These are phyloP conservation scores for Didymellaceae sp. DNA, from an alignment of 2,329 filamentous ascomycete genomes.

Conservation along the genomic window DNA sequence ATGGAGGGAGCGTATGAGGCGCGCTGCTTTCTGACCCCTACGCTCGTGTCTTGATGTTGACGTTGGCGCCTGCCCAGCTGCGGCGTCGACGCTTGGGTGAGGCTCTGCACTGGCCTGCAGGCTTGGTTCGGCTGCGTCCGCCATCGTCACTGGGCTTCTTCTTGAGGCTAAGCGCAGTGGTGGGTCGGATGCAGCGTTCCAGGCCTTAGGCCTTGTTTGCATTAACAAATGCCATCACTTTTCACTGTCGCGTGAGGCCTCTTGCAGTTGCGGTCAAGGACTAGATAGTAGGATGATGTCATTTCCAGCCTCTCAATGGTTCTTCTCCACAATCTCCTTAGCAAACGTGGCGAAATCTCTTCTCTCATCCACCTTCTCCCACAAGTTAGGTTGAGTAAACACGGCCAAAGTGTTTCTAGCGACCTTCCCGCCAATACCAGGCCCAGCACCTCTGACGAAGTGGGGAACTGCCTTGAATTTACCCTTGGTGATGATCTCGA, in stretches of 20 bases:
- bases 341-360: conserved; percentile 80
- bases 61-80: neutral
- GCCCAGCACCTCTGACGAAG: conserved; percentile 81
- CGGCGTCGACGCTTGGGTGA: conserved; percentile 3
- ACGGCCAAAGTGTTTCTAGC: conserved; percentile 85
- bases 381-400: conserved; percentile 95
- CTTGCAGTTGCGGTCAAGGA: conserved; percentile 12
- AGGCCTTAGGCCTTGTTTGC: conserved; percentile 6
- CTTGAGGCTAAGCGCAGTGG: conserved; percentile 5
- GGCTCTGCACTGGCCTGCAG: conserved; percentile 10
- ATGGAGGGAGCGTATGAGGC: neutral
- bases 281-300: conserved; percentile 12
- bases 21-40: too few species aligned
- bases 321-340: conserved; percentile 56
- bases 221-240: conserved; percentile 6
- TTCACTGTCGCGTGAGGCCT: conserved; percentile 4
- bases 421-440: conserved; percentile 55
- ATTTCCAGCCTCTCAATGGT: conserved; percentile 43
- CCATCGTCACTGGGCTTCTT: neutral
- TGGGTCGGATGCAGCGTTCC: conserved; percentile 2
- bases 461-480: conserved; percentile 94
- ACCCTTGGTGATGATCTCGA: conserved; percentile 90
- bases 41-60: neutral
- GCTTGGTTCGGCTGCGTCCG: conserved; percentile 14
- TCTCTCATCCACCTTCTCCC: conserved; percentile 74